These are phyloP conservation scores for Orbilia oligospora DNA, from an alignment of 2,329 filamentous ascomycete genomes.

Conservation along the genomic window DNA sequence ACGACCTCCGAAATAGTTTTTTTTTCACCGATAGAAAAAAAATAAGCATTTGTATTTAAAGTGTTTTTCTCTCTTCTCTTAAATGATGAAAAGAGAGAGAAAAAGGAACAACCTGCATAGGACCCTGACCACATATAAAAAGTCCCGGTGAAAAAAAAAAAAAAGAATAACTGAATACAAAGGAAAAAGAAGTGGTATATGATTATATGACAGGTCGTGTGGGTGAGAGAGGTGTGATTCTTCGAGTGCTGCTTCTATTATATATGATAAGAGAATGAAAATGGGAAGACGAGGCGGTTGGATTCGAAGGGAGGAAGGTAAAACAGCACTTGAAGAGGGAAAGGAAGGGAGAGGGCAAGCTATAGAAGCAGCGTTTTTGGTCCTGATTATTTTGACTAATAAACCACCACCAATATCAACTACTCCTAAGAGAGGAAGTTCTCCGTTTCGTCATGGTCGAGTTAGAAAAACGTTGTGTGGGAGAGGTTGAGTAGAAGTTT, in stretches of 20 bases:
- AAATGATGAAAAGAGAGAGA: too few relatives aligned
- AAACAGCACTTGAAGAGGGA: conserved; percentile 11
- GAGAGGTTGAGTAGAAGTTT: conserved; percentile 30
- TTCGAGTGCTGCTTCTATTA: conserved; percentile 43
- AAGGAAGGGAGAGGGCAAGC: background rate
- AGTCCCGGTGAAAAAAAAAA: conserved; percentile 54
- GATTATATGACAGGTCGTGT: conserved; percentile 61
- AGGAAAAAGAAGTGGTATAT: conserved; percentile 25
- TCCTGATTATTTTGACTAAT: conserved; percentile 18
- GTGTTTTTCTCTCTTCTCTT: conserved; percentile 49
- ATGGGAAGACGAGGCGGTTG: background rate
- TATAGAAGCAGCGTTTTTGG: conserved; percentile 13
- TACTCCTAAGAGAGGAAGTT: conserved; percentile 20
- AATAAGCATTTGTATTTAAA: conserved; percentile 51
- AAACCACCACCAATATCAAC: conserved; percentile 31
- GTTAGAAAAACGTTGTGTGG: conserved; percentile 12
- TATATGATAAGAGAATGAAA: conserved; percentile 33
- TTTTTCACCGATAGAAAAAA: conserved; percentile 52
- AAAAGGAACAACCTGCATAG: conserved; percentile 40
- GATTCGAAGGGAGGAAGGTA: conserved; percentile 5
- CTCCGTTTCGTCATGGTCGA: conserved; percentile 43
- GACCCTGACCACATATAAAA: conserved; percentile 43
- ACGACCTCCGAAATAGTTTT: too few relatives aligned
- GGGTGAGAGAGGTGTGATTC: background rate
- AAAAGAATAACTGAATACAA: conserved; percentile 31